Base-by-base conservation (phyloP, 2,329 filamentous ascomycete species). In the Fusarium cyanostomum region DNA sequence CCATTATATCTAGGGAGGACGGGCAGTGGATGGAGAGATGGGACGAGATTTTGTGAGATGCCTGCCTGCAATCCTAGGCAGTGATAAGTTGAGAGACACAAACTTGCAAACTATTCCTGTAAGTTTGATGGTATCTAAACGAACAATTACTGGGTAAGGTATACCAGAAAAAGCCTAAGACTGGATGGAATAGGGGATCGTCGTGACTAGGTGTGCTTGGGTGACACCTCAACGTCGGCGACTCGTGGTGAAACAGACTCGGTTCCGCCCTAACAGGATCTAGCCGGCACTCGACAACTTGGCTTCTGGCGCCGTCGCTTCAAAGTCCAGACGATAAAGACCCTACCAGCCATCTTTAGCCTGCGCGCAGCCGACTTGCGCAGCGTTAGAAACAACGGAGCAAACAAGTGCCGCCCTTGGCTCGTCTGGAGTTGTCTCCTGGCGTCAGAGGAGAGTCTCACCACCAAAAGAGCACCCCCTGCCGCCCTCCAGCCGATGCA, bases 371-470 rank as follows among this genome's bases (percentile, higher is more conserved):
- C 34, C 44, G 30, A 30, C 16, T 31, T 28, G 45, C 30, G 16
- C 12, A 21, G 34, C 37, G 18, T 26, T 4, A 38, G 53, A 49
- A 42, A 45, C 39, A 41, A 50, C 62, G 62, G 62, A 58, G 50
- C 26, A 42, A 48, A 21, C 34, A 42, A 56, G 44, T 60, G 50
- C 62, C 58, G 62, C 54, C 28, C 62, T 66, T 66, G 62, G 62
- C 64, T 61, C 46, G 55, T 61, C 46, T 30, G 52, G 60, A 57
- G 42, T 43, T 61, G 37, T 48, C 60, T 46, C 52, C 24, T 52
- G 44, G 42, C 53, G 62, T 64, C 48, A 48, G 62, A 64, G 60
- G 27, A 27, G 8, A 39, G 64, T 66, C 59, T 67, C 64, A 66
- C 58, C 56, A 60, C 34, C 43, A 42, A 9, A 39, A 33, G 35